phyloP scores from a whole-genome alignment of 345 rosid genomes.

The Salix brachista region DNA sequence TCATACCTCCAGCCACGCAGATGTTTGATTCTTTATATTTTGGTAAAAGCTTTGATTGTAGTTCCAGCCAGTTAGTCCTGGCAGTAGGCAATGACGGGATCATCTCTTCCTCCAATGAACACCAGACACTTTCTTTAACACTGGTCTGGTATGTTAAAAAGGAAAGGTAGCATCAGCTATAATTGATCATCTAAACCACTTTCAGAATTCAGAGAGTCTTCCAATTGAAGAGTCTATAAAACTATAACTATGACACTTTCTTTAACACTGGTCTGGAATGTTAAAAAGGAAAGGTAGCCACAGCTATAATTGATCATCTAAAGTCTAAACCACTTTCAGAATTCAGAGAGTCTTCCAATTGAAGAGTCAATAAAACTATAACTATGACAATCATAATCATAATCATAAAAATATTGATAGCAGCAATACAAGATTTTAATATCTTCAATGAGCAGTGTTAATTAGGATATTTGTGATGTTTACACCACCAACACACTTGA shows the following conservation, averaged over 20 bases:
- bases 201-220: constrained; percentile 1
- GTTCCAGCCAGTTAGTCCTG: constrained; percentile 90
- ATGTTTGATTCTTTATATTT: constrained; percentile 68
- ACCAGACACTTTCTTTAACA: constrained; percentile 78
- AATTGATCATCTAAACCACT: not conserved
- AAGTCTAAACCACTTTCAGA: not conserved
- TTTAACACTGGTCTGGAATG: constrained; percentile 55
- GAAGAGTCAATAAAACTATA: not conserved
- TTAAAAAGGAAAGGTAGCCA: constrained; percentile 6
- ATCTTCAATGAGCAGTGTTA: not conserved
- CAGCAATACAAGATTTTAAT: not conserved
- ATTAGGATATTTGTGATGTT: not conserved
- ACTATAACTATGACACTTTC: constrained; percentile 41
- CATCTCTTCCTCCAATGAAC: constrained; percentile 81
- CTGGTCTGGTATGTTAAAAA: constrained; percentile 44
- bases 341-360: constrained; percentile 2
- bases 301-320: constrained; percentile 10
- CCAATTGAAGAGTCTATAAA: not conserved
- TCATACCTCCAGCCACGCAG: constrained; percentile 98
- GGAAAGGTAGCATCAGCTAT: constrained; percentile 12
- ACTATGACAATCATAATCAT: not conserved
- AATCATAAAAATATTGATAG: not conserved
- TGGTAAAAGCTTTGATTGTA: constrained; percentile 72
- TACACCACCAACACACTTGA: not conserved
- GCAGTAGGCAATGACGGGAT: constrained; percentile 66